Evolutionary conservation across 2,329 filamentous ascomycete species (phyloP).

Genomic region (Capronia coronata): DNA sequence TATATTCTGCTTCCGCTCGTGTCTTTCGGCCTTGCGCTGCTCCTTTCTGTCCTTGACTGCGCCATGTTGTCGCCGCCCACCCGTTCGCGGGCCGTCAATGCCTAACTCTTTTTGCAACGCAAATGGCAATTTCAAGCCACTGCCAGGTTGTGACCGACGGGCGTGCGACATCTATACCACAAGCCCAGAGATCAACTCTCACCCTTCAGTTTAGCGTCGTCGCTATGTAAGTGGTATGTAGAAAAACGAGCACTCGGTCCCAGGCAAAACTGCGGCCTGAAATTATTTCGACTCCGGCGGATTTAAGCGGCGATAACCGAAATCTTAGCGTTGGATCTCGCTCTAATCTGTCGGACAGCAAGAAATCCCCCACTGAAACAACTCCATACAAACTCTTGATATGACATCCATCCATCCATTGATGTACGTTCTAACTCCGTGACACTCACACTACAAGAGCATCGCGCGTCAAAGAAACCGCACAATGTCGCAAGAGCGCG

Average conservation of each 20-base stretch:
- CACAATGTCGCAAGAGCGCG: constrained; percentile 28
- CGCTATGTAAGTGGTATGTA: too few species aligned
- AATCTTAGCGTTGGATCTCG: neutral
- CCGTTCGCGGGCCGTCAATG: constrained; percentile 31
- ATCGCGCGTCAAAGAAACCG: neutral
- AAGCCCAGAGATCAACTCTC: neutral
- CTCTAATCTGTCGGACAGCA: too few species aligned
- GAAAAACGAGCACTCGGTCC: too few species aligned
- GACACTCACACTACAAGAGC: too few species aligned
- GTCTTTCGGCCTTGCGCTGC: constrained; percentile 59
- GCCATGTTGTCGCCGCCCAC: constrained; percentile 25
- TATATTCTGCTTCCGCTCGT: constrained; percentile 49
- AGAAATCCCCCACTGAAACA: neutral
- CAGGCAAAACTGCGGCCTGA: neutral
- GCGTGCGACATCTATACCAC: constrained; percentile 17
- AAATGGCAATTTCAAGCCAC: constrained; percentile 24
- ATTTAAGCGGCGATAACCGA: neutral
- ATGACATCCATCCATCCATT: neutral
- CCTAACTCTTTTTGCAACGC: constrained; percentile 26
- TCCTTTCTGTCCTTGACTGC: constrained; percentile 50
- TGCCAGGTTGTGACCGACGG: neutral
- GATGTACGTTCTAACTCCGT: too few species aligned
- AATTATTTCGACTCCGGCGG: neutral
- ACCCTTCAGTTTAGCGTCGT: neutral
- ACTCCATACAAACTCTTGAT: neutral